Percentiles rank a stretch among this genome's conserved stretches.
phyloP scores from a whole-genome alignment of 768 basidiomycete genomes.

The Pleurotus eryngii region DNA sequence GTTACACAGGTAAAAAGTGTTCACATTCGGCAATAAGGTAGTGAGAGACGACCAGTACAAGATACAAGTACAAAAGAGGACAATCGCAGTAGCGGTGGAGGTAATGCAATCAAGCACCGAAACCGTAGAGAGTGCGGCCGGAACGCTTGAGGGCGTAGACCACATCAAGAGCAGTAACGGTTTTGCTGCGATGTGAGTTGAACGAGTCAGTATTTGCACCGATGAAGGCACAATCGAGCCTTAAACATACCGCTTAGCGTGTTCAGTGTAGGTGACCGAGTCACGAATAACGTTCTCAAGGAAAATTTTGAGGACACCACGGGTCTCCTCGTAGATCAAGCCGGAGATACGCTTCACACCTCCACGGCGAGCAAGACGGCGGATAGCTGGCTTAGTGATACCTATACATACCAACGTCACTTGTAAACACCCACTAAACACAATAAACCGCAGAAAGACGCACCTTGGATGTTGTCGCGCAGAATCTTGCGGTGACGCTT shows the following conservation, averaged over 20 bases:
- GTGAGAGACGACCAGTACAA: not conserved
- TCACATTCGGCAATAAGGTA: not conserved
- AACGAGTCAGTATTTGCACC: not conserved
- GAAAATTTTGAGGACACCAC: slow-evolving; percentile 51
- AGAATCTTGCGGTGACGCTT: slow-evolving; percentile 77
- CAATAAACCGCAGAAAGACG: not conserved
- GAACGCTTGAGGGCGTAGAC: slow-evolving; percentile 50
- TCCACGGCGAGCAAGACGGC: slow-evolving; percentile 57
- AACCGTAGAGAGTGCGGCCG: slow-evolving; percentile 59
- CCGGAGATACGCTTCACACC: slow-evolving; percentile 46
- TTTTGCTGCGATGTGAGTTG: slow-evolving; percentile 32
- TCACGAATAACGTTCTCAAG: slow-evolving; percentile 57
- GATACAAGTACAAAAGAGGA: not conserved
- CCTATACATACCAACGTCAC: not conserved
- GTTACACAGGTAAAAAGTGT: not conserved
- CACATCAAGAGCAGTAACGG: slow-evolving; percentile 66
- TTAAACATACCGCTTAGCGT: slow-evolving; percentile 52
- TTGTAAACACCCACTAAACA: not conserved
- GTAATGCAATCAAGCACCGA: slow-evolving; percentile 39
- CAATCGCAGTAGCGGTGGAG: not conserved
- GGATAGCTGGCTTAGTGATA: slow-evolving; percentile 48
- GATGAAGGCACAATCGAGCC: not conserved
- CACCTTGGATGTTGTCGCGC: slow-evolving; percentile 60
- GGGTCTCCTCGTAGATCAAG: slow-evolving; percentile 57
- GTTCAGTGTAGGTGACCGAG: slow-evolving; percentile 76